phyloP scores from a whole-genome alignment of 305 asterid species.

The Solanum hybrid region DNA sequence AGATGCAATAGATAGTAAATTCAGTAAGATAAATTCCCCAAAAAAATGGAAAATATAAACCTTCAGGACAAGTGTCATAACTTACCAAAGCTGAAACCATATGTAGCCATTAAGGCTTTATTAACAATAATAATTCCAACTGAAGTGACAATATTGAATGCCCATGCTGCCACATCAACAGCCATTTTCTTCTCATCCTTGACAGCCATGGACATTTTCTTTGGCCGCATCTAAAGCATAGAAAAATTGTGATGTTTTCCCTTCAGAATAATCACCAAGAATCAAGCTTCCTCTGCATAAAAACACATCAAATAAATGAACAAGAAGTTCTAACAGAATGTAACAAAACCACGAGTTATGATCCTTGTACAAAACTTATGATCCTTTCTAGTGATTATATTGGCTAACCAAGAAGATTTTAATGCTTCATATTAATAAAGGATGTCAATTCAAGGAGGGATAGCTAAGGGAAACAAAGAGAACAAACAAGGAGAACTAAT shows the following conservation, averaged over 20 bases:
- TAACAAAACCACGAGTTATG: background rate
- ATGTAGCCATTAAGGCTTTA: conserved; percentile 66
- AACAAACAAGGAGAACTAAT: background rate
- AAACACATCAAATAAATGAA: background rate
- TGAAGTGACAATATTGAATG: conserved; percentile 65
- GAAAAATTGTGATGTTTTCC: background rate
- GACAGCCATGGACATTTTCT: conserved; percentile 30
- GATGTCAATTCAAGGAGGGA: background rate
- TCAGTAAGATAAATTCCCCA: background rate
- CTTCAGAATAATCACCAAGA: background rate
- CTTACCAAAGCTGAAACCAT: conserved; percentile 72
- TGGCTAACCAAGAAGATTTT: background rate
- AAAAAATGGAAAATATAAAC: background rate
- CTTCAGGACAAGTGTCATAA: background rate
- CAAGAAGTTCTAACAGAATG: background rate
- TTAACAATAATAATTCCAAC: conserved; percentile 74
- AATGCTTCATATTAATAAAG: background rate
- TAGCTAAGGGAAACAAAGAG: background rate
- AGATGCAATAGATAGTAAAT: background rate
- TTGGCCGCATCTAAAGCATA: conserved; percentile 12
- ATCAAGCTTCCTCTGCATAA: conserved; percentile 2
- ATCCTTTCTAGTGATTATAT: background rate
- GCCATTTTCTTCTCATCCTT: conserved; percentile 50
- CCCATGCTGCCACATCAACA: conserved; percentile 62
- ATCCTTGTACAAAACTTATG: background rate